These are phyloP conservation scores for Synchytrium microbalum DNA, from an alignment of 371 early-diverging fungal species.

Conservation along the genomic window DNA sequence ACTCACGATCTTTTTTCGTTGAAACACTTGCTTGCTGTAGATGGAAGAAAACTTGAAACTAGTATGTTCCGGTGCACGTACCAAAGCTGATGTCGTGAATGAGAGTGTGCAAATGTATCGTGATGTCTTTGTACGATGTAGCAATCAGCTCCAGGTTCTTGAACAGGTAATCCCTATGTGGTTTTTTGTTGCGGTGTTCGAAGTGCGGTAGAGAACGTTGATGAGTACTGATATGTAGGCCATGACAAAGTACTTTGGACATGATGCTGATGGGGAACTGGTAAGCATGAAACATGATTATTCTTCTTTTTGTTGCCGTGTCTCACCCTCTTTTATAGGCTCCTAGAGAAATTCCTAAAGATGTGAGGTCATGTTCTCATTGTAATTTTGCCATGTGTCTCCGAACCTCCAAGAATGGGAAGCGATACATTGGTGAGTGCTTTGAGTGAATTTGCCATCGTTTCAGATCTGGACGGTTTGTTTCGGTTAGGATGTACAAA, in stretches of 20 bases:
- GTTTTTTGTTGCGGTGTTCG: conserved; percentile 3
- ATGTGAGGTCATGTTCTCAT: conserved; percentile 15
- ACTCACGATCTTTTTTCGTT: neutral
- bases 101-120: conserved; percentile 54
- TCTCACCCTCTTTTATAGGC: conserved; percentile 8
- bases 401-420: conserved; percentile 9
- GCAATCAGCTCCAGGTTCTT: conserved; percentile 37
- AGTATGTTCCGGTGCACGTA: conserved; percentile 57
- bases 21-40: conserved; percentile 19
- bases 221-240: conserved; percentile 9
- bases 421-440: conserved; percentile 21
- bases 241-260: conserved; percentile 28
- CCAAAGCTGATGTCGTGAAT: conserved; percentile 49
- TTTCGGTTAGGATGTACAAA: conserved; percentile 21
- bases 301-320: conserved; percentile 2
- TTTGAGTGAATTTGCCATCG: neutral
- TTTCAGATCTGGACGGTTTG: neutral
- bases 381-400: conserved; percentile 18
- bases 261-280: conserved; percentile 21
- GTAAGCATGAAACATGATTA: conserved; percentile 7
- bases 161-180: conserved; percentile 28
- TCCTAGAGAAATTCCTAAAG: conserved; percentile 2
- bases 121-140: conserved; percentile 49
- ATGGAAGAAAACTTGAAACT: conserved; percentile 61
- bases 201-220: neutral